phyloP scores from a whole-genome alignment of 768 basidiomycete species.

The Tylopilus felleus region DNA sequence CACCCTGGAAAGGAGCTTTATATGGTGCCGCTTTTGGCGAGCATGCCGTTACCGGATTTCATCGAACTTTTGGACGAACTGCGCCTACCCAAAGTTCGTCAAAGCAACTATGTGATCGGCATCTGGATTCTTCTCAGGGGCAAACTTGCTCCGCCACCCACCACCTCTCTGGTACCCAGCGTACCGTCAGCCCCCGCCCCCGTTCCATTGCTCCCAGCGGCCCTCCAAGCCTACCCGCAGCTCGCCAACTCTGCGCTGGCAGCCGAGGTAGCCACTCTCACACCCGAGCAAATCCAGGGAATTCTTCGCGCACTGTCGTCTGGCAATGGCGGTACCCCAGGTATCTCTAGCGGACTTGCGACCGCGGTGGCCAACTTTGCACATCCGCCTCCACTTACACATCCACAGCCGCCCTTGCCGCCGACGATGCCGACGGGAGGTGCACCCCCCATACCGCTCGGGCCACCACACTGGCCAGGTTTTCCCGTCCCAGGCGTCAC shows the following conservation, averaged over 20 bases:
- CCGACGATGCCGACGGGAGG: constrained; percentile 7
- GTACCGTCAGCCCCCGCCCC: constrained; percentile 11
- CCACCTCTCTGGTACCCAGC: constrained; percentile 12
- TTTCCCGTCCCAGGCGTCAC: constrained; percentile 15
- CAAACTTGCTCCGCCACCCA: constrained; percentile 54
- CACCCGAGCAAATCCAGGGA: constrained; percentile 71
- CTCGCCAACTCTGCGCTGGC: constrained; percentile 53
- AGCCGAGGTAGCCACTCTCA: constrained; percentile 68
- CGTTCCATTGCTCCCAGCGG: constrained; percentile 21
- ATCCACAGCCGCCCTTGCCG: constrained; percentile 15
- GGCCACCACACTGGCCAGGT: constrained; percentile 24
- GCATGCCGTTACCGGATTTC: constrained; percentile 74
- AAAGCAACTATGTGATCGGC: constrained; percentile 67
- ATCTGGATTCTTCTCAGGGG: constrained; percentile 86
- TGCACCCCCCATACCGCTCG: constrained; percentile 9
- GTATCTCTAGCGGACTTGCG: constrained; percentile 30
- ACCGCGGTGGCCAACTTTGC: constrained; percentile 23
- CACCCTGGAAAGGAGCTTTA: constrained; percentile 85
- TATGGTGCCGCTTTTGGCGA: constrained; percentile 69
- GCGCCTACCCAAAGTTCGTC: constrained; percentile 60
- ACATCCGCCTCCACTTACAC: neutral
- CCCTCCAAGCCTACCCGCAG: constrained; percentile 32
- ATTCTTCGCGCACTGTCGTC: constrained; percentile 58
- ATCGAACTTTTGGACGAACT: constrained; percentile 80
- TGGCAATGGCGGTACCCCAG: constrained; percentile 33